Percentiles rank a stretch among this genome's conserved stretches.
phyloP scores from a whole-genome alignment of 441 rosid genomes.

The Pelargonium myrrhifolium region DNA sequence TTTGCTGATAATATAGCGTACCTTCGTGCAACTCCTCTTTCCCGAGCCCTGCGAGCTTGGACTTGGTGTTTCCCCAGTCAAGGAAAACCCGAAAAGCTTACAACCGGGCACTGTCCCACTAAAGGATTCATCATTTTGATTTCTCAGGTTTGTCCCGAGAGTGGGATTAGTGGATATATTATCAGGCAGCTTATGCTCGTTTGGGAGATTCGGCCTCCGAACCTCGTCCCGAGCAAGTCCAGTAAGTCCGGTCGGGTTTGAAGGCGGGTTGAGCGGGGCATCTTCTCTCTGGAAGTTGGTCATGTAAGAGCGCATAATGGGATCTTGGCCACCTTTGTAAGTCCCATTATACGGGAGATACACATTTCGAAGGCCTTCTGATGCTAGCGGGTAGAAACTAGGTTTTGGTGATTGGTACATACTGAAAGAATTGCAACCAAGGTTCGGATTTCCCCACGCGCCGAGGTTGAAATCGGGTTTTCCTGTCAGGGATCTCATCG shows the following conservation, averaged over 20 bases:
- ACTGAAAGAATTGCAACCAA: conserved; percentile 34
- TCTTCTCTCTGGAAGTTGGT: conserved; percentile 40
- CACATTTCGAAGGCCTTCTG: conserved; percentile 31
- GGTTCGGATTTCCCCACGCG: conserved; percentile 40
- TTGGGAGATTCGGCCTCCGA: conserved; percentile 30
- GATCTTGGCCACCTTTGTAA: conserved; percentile 30
- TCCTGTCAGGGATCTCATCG: conserved; percentile 52
- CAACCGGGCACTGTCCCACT: conserved; percentile 44
- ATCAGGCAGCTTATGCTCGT: conserved; percentile 35
- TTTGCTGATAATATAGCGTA: conserved; percentile 28
- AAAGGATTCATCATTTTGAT: conserved; percentile 32
- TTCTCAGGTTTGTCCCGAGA: conserved; percentile 28
- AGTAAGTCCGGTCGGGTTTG: conserved; percentile 6
- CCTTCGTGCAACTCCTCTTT: conserved; percentile 95
- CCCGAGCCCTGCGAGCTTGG: conserved; percentile 54
- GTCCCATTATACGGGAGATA: conserved; percentile 39
- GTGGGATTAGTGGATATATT: conserved; percentile 32
- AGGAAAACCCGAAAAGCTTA: conserved; percentile 77
- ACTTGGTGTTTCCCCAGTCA: conserved; percentile 49
- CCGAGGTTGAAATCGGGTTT: conserved; percentile 47
- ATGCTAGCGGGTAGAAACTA: conserved; percentile 40
- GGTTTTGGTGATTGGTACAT: conserved; percentile 43
- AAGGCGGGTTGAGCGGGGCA: conserved; percentile 29
- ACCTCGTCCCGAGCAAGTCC: conserved; percentile 29
- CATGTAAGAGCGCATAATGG: conserved; percentile 26